These are phyloP conservation scores for Echium plantagineum DNA, from an alignment of 257 asterid genomes.

Conservation along the genomic window DNA sequence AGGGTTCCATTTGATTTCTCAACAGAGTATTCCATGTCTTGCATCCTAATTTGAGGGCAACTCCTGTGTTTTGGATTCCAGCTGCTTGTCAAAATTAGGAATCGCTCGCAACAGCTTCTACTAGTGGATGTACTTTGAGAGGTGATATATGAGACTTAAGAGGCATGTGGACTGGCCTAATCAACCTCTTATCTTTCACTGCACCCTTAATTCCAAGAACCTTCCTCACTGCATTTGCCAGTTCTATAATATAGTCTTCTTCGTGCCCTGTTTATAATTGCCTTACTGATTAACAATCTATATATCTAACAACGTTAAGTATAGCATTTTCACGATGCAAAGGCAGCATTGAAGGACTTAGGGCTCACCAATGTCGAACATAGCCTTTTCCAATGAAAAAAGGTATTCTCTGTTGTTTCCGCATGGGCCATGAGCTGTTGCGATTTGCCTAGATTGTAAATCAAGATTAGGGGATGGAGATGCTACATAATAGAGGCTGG, in stretches of 20 bases:
- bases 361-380: slow-evolving; percentile 53
- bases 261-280: slow-evolving; percentile 42
- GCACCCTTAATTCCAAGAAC: slow-evolving; percentile 28
- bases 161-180: slow-evolving; percentile 18
- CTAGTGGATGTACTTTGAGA: slow-evolving; percentile 26
- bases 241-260: slow-evolving; percentile 62
- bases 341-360: background rate
- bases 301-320: no score
- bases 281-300: background rate
- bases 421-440: slow-evolving; percentile 79
- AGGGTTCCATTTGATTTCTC: background rate
- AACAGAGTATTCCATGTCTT: background rate
- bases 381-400: slow-evolving; percentile 73
- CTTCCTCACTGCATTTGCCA: slow-evolving; percentile 79
- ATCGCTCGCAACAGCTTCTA: slow-evolving; percentile 29
- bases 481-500: background rate
- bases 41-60: background rate
- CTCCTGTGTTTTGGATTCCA: background rate
- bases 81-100: slow-evolving; percentile 2
- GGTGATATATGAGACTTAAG: slow-evolving; percentile 39
- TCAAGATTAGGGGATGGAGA: background rate
- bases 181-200: slow-evolving; percentile 30
- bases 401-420: slow-evolving; percentile 87
- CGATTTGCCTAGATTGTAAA: slow-evolving; percentile 47
- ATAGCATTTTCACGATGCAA: background rate